Percentiles rank a stretch among this genome's conserved stretches.
phyloP scores from a whole-genome alignment of 2,329 filamentous ascomycete species.

The Penicillium oxalicum region DNA sequence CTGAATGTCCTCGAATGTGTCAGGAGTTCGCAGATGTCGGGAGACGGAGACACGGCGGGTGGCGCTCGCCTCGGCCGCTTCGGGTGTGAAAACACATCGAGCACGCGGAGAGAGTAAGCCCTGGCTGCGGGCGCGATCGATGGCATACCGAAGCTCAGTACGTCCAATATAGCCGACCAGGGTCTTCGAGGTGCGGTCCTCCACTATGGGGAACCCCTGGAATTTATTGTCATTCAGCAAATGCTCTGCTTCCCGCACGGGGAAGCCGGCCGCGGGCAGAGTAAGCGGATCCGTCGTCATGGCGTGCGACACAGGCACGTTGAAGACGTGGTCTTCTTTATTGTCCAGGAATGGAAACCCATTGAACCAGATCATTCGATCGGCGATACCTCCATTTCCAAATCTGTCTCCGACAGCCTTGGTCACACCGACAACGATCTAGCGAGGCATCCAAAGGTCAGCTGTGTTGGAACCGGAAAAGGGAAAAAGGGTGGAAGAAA shows the following conservation, averaged over 20 bases:
- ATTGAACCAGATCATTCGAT: constrained; percentile 98
- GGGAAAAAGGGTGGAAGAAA: no score
- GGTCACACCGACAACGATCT: constrained; percentile 91
- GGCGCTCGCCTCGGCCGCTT: constrained; percentile 39
- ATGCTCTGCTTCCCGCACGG: constrained; percentile 68
- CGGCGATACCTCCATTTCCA: constrained; percentile 93
- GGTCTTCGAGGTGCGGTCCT: constrained; percentile 62
- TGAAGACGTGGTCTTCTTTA: constrained; percentile 96
- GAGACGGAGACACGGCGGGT: constrained; percentile 26
- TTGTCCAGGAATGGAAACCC: constrained; percentile 95
- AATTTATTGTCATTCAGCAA: constrained; percentile 73
- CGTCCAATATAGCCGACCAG: constrained; percentile 88
- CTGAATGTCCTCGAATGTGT: constrained; percentile 57
- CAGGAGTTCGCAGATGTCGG: constrained; percentile 30
- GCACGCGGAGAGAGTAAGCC: constrained; percentile 60
- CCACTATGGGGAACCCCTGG: constrained; percentile 88
- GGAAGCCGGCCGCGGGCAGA: constrained; percentile 68
- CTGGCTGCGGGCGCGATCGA: constrained; percentile 70
- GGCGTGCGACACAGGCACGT: constrained; percentile 82
- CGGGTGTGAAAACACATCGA: constrained; percentile 64
- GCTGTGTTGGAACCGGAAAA: neutral
- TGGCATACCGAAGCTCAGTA: constrained; percentile 84
- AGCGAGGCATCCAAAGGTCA: neutral
- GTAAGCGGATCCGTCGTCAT: constrained; percentile 75
- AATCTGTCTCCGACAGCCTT: constrained; percentile 88